A percentile compares a stretch with the other conserved stretches of the same genome.
Conservation (phyloP, 768 basidiomycete species). For the Trametes gibbosa region DNA sequence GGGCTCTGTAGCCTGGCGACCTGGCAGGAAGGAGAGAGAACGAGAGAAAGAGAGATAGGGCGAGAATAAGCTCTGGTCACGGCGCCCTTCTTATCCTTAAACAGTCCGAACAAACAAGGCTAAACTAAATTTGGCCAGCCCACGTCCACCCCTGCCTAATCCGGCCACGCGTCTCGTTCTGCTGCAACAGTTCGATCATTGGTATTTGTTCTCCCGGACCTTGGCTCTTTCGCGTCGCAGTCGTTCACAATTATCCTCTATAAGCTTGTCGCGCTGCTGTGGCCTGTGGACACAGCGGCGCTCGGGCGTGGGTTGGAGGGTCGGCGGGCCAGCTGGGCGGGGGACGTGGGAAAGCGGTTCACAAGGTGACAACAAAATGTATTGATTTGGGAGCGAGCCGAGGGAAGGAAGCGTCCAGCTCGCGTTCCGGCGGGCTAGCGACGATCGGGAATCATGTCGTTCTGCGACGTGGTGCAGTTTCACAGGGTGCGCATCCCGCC, state of each 20-base stretch:
- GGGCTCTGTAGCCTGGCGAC: constrained; percentile 41
- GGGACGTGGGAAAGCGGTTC: constrained; percentile 23
- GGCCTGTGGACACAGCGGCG: background rate
- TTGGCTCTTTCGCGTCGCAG: constrained; percentile 1
- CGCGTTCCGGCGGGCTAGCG: constrained; percentile 21
- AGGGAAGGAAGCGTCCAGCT: constrained; percentile 21
- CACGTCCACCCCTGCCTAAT: constrained; percentile 20
- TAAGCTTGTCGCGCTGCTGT: background rate
- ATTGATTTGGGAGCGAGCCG: constrained; percentile 19
- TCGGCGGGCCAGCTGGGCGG: constrained; percentile 11
- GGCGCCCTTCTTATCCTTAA: constrained; percentile 38
- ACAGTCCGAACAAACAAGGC: constrained; percentile 36
- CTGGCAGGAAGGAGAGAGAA: constrained; percentile 28
- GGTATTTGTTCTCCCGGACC: constrained; percentile 8
- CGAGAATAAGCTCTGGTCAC: constrained; percentile 26
- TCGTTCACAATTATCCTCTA: background rate
- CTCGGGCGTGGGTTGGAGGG: background rate
- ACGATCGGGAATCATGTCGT: constrained; percentile 25
- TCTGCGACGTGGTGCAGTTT: constrained; percentile 19
- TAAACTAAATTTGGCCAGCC: constrained; percentile 31
- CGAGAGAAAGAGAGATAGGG: constrained; percentile 34
- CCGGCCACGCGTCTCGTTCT: constrained; percentile 19
- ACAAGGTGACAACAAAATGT: constrained; percentile 23
- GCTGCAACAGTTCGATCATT: constrained; percentile 20
- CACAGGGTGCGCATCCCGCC: constrained; percentile 8